A percentile compares a stretch with the other conserved stretches of the same genome.
phyloP scores from a whole-genome alignment of 257 asterid species.

The Solanum tarijense region DNA sequence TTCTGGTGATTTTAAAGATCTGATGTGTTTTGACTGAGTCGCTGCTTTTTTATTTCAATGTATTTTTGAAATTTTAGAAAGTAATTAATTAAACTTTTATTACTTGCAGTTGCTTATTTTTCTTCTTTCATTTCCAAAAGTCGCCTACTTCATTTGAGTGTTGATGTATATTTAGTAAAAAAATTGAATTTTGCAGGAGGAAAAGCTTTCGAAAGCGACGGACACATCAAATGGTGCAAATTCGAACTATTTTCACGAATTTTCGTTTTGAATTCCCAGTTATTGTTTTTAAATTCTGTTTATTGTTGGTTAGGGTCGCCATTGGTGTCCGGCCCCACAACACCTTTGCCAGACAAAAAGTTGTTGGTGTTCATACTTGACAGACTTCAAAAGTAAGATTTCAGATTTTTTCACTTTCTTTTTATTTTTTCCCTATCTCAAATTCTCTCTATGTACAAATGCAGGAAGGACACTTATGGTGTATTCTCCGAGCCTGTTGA shows the following conservation, averaged over 20 bases:
- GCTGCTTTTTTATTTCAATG: neutral
- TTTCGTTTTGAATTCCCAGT: neutral
- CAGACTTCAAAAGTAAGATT: slow-evolving; percentile 90
- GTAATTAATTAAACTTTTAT: neutral
- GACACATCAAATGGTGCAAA: slow-evolving; percentile 54
- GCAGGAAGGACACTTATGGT: slow-evolving; percentile 93
- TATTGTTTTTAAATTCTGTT: slow-evolving; percentile 3
- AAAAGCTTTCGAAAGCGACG: slow-evolving; percentile 50
- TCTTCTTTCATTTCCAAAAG: neutral
- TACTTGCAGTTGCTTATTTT: neutral
- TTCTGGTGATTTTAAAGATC: slow-evolving; percentile 26
- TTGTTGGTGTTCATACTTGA: slow-evolving; percentile 87
- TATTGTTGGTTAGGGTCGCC: slow-evolving; percentile 66
- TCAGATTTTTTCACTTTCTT: slow-evolving; percentile 7
- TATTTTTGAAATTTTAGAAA: neutral
- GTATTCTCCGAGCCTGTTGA: slow-evolving; percentile 96
- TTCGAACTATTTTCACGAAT: slow-evolving; percentile 15
- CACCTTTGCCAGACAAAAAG: slow-evolving; percentile 98
- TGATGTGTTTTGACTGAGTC: slow-evolving; percentile 27
- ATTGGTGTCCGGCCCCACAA: slow-evolving; percentile 80
- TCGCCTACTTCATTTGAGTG: neutral
- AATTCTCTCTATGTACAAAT: slow-evolving; percentile 1
- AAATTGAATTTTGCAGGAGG: slow-evolving; percentile 41
- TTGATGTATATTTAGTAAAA: neutral
- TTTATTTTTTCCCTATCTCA: slow-evolving; percentile 4